These are phyloP conservation scores for Phragmites australis DNA, from an alignment of 176 grass and related monocot genomes.

Conservation along the genomic window DNA sequence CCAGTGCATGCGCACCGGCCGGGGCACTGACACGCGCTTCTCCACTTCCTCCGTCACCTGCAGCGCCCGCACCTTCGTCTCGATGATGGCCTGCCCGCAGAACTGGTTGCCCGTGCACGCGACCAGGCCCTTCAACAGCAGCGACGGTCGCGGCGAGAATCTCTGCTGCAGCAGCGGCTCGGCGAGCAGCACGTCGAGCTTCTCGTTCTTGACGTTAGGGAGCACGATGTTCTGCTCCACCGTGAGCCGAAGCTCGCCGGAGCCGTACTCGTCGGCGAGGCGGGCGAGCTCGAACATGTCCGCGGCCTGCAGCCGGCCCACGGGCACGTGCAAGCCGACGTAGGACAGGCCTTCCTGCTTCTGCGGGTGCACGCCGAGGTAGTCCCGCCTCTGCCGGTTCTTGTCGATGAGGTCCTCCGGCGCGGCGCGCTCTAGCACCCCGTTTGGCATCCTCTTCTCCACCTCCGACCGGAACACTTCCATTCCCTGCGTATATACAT, in stretches of 20 bases:
- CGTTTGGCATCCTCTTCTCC: conserved; percentile 71
- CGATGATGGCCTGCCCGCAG: conserved; percentile 95
- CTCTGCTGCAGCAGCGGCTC: conserved; percentile 63
- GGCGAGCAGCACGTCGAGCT: conserved; percentile 50
- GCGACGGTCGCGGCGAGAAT: conserved; percentile 66
- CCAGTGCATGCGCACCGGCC: conserved; percentile 80
- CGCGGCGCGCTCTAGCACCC: conserved; percentile 53
- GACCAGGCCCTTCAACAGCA: conserved; percentile 70
- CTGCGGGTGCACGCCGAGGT: conserved; percentile 76
- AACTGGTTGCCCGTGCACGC: conserved; percentile 95
- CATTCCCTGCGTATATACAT: conserved; percentile 48
- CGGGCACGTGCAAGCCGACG: conserved; percentile 72
- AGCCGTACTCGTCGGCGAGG: conserved; percentile 81
- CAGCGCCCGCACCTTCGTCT: conserved; percentile 81
- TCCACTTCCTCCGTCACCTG: conserved; percentile 81
- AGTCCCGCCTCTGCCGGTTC: conserved; percentile 71
- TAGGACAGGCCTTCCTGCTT: conserved; percentile 74
- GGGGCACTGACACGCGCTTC: conserved; percentile 57
- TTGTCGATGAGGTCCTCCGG: conserved; percentile 64
- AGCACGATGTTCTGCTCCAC: conserved; percentile 97
- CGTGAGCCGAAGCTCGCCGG: conserved; percentile 76
- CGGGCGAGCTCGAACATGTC: conserved; percentile 90
- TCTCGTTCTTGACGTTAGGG: conserved; percentile 65
- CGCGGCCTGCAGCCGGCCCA: conserved; percentile 65
- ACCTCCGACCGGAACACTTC: conserved; percentile 81